Evolutionary conservation across 768 basidiomycete genomes (phyloP).

Genomic region (Psilocybe tampanensis): DNA sequence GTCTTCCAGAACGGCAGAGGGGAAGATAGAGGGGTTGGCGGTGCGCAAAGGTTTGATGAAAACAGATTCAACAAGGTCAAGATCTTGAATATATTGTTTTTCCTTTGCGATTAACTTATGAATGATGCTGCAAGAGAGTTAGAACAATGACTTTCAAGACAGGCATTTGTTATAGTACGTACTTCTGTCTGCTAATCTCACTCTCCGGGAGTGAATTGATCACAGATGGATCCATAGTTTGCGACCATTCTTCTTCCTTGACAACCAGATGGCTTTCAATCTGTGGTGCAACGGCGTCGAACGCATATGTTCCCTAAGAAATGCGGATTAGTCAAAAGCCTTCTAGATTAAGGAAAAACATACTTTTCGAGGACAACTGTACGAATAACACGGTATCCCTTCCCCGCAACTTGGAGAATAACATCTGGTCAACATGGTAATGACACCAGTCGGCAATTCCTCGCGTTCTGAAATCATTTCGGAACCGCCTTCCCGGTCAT

Average conservation of each 20-base stretch:
- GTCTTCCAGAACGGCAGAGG: constrained; percentile 61
- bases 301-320: constrained; percentile 16
- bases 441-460: constrained; percentile 84
- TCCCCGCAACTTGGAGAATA: constrained; percentile 88
- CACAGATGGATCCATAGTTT: constrained; percentile 44
- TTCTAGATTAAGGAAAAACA: constrained; percentile 6
- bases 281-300: constrained; percentile 16
- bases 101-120: constrained; percentile 89
- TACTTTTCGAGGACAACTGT: constrained; percentile 76
- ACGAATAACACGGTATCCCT: constrained; percentile 80
- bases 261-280: constrained; percentile 34
- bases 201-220: constrained; percentile 60
- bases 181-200: constrained; percentile 85
- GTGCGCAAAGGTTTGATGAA: constrained; percentile 51
- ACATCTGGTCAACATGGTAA: constrained; percentile 88
- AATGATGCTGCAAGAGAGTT: constrained; percentile 55
- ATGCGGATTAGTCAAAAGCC: constrained; percentile 1
- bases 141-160: not conserved
- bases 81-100: constrained; percentile 86
- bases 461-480: constrained; percentile 64
- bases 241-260: constrained; percentile 46
- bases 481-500: constrained; percentile 70
- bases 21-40: constrained; percentile 46
- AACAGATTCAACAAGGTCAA: constrained; percentile 79
- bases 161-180: constrained; percentile 12